phyloP scores from a whole-genome alignment of 2,329 filamentous ascomycete species.

The Cordyceps cateniannulata region DNA sequence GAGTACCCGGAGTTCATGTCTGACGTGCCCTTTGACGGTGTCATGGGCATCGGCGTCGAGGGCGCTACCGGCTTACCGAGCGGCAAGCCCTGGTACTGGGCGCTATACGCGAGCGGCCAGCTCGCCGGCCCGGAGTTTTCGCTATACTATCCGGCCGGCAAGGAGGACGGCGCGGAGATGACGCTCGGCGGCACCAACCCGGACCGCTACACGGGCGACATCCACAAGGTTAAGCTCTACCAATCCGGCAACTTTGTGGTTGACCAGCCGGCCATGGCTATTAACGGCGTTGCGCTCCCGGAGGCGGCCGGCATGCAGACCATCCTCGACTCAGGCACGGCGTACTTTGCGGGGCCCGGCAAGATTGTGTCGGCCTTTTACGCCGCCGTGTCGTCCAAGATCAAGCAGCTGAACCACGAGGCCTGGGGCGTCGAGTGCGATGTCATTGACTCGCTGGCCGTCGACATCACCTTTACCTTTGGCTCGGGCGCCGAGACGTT shows the following conservation, averaged over 20 bases:
- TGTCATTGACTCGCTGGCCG: slow-evolving; percentile 21
- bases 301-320: slow-evolving; percentile 14
- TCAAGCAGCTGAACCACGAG: slow-evolving; percentile 25
- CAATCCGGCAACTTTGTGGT: slow-evolving; percentile 13
- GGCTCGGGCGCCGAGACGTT: slow-evolving; percentile 18
- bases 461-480: slow-evolving; percentile 25
- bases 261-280: slow-evolving; percentile 17
- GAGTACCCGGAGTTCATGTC: slow-evolving; percentile 22
- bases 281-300: slow-evolving; percentile 18
- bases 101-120: slow-evolving; percentile 20
- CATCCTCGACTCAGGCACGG: slow-evolving; percentile 27
- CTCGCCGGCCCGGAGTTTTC: slow-evolving; percentile 23
- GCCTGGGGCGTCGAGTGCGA: slow-evolving; percentile 29
- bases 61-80: slow-evolving; percentile 14
- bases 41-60: slow-evolving; percentile 24
- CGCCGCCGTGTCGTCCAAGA: slow-evolving; percentile 23
- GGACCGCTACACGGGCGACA: slow-evolving; percentile 22
- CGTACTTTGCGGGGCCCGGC: slow-evolving; percentile 26
- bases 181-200: slow-evolving; percentile 28
- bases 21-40: slow-evolving; percentile 23
- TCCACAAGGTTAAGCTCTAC: slow-evolving; percentile 21
- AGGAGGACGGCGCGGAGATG: slow-evolving; percentile 20
- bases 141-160: slow-evolving; percentile 21
- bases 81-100: slow-evolving; percentile 22
- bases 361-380: slow-evolving; percentile 23